Percentiles rank a stretch among this genome's conserved stretches.
Conservation (phyloP, 805 yeast genomes). For the Crinitomyces ghanaensis region DNA sequence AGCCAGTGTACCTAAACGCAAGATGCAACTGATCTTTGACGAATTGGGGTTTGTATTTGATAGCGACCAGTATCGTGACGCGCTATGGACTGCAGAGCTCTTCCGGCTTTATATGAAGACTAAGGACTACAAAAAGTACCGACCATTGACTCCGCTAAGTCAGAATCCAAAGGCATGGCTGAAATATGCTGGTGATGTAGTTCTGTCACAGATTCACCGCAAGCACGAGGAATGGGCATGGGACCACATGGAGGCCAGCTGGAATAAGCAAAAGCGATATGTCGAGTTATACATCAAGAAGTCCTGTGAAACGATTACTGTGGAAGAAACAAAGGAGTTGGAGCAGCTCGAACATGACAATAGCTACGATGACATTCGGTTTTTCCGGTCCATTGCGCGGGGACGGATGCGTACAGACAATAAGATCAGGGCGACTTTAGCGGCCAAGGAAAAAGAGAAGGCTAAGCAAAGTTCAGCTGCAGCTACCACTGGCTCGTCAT, state of each 20-base stretch:
- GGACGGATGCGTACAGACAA: constrained; percentile 47
- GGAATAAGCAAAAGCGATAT: constrained; percentile 63
- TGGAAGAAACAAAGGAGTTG: constrained; percentile 25
- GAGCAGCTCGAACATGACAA: constrained; percentile 46
- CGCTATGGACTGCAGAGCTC: constrained; percentile 69
- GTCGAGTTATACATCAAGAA: constrained; percentile 54
- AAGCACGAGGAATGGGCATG: constrained; percentile 77
- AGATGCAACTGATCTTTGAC: constrained; percentile 67
- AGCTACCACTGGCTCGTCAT: constrained; percentile 7
- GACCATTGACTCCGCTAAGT: constrained; percentile 42
- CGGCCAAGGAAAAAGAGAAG: constrained; percentile 35
- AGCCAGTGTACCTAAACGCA: constrained; percentile 38
- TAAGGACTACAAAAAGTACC: constrained; percentile 54
- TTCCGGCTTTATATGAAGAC: constrained; percentile 71
- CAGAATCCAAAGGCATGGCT: constrained; percentile 79
- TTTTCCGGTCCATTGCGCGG: constrained; percentile 74
- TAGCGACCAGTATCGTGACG: constrained; percentile 72
- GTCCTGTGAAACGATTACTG: constrained; percentile 28
- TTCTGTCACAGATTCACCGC: constrained; percentile 70
- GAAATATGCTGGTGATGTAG: constrained; percentile 63
- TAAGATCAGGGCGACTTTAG: too few species aligned
- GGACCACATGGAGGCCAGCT: constrained; percentile 61
- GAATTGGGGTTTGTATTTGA: constrained; percentile 83
- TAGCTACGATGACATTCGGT: constrained; percentile 66
- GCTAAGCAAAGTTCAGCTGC: constrained; percentile 9